Evolutionary conservation across 495 filamentous ascomycete species (phyloP).

Genomic region (Hypoxylon fragiforme): DNA sequence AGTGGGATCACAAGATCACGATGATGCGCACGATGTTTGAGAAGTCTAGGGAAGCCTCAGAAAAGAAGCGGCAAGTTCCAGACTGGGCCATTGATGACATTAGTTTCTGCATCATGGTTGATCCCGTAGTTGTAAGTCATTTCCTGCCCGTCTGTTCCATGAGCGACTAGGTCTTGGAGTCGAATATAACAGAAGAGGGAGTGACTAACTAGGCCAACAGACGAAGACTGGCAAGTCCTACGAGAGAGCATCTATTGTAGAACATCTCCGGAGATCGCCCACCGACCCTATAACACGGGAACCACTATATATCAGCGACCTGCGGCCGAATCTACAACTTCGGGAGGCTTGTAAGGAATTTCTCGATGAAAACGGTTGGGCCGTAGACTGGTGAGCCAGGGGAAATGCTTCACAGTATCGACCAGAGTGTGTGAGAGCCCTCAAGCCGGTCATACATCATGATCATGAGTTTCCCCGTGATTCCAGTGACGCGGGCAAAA

Average conservation of each 20-base stretch:
- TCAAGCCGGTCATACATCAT: not conserved
- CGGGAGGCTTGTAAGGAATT: conserved; percentile 85
- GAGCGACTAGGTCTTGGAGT: not conserved
- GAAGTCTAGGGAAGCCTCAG: conserved; percentile 50
- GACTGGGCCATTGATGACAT: conserved; percentile 90
- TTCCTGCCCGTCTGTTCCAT: not conserved
- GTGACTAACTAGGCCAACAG: conserved; percentile 35
- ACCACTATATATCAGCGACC: conserved; percentile 67
- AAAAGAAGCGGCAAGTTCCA: conserved; percentile 69
- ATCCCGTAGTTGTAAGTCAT: conserved; percentile 73
- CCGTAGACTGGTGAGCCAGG: conserved; percentile 74
- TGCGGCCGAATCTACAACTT: conserved; percentile 81
- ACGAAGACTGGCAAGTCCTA: conserved; percentile 89
- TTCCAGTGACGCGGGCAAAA: not conserved
- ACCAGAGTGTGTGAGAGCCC: not conserved
- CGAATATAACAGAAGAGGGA: not conserved
- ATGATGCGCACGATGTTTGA: conserved; percentile 66
- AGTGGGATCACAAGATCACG: conserved; percentile 62
- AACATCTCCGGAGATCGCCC: conserved; percentile 75
- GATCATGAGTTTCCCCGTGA: not conserved
- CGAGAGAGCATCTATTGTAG: conserved; percentile 82
- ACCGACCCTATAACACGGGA: conserved; percentile 85
- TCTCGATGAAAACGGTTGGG: conserved; percentile 87
- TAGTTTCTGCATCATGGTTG: conserved; percentile 88
- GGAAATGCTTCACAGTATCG: not conserved